These are phyloP conservation scores for Talaromyces proteolyticus DNA, from an alignment of 495 filamentous ascomycete genomes.

Conservation along the genomic window DNA sequence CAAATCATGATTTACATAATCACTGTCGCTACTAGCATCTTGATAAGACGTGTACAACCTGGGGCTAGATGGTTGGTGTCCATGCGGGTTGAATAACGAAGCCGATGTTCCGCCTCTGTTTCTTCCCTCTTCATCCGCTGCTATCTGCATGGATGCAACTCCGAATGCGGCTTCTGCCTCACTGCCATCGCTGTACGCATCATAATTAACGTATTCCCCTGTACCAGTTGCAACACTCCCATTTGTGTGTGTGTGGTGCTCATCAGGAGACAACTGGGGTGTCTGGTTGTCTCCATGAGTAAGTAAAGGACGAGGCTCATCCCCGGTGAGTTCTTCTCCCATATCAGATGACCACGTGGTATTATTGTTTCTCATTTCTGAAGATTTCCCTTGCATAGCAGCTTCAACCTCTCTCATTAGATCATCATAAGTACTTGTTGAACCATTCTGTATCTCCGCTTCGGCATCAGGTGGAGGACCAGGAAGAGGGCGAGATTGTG, in stretches of 20 bases:
- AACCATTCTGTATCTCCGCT: slow-evolving; percentile 16
- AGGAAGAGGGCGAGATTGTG: slow-evolving; percentile 56
- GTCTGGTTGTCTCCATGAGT: slow-evolving; percentile 14
- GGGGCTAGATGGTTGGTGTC: slow-evolving; percentile 15
- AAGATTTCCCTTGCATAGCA: slow-evolving; percentile 27
- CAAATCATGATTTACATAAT: slow-evolving; percentile 68
- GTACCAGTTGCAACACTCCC: slow-evolving; percentile 39
- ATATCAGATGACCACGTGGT: not conserved
- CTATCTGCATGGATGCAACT: slow-evolving; percentile 73
- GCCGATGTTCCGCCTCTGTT: slow-evolving; percentile 47
- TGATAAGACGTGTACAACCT: slow-evolving; percentile 5
- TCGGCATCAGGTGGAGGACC: slow-evolving; percentile 46
- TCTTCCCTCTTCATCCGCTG: slow-evolving; percentile 75
- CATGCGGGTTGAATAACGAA: slow-evolving; percentile 25
- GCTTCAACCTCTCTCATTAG: slow-evolving; percentile 44
- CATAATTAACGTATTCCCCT: slow-evolving; percentile 44
- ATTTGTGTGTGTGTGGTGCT: slow-evolving; percentile 44
- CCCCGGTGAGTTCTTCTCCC: not conserved
- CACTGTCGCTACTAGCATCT: slow-evolving; percentile 46
- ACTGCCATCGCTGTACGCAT: slow-evolving; percentile 65
- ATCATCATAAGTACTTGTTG: slow-evolving; percentile 29
- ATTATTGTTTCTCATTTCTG: not conserved
- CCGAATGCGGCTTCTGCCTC: slow-evolving; percentile 89
- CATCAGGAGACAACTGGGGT: slow-evolving; percentile 28
- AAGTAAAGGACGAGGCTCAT: slow-evolving; percentile 10